Base-by-base conservation (phyloP, 176 grass and related monocot species). In the Poa pratensis region DNA sequence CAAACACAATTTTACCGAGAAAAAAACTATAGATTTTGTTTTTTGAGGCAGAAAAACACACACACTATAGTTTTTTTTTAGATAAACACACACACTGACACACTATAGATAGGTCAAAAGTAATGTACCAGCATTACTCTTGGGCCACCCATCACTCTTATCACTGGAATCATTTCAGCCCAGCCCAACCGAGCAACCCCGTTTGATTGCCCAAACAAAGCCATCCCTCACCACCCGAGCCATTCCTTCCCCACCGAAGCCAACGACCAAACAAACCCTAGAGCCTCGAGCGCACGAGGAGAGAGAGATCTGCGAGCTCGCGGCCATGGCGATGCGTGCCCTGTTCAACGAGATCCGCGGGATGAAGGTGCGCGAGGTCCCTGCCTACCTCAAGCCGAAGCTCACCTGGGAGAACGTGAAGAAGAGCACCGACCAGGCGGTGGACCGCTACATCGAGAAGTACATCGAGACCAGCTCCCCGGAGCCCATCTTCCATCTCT, bases 381-480 rank as follows among this genome's bases (percentile, higher is more conserved):
- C 93, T 4, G 74, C 35, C 0, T 83, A 91, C 85, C 76, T 95
- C 53, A 98, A 95, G 85, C 95, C 93, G 40, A 76, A 86, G 20
- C 63, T 98, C 26, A 88, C 83, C 39, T 94, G 91, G 96, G 91
- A 84, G 12, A 90, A 94, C 87, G 40, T 84, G 20, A 98, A 98
- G 91, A 98, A 92, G 78, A 82, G 54, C 87, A 24, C 88, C 16
- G 88, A 98, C 87, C 34, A 95, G 87, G 89, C 93, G 49, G 83
- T 93, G 43, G 96, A 95, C 73, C 85, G 91, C 89, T 98, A 95
- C 93, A 94, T 95, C 89, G 91, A 98, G 32, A 98, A 98, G 89
- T 98, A 98, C 87, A 98, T 98, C 85, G 93, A 98, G 3, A 98
- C 93, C 34, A 53, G 86, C 65, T 92, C 87, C 46, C 58, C 77